Evolutionary conservation across 306 rosid species (phyloP).

Genomic region (Purshia tridentata): DNA sequence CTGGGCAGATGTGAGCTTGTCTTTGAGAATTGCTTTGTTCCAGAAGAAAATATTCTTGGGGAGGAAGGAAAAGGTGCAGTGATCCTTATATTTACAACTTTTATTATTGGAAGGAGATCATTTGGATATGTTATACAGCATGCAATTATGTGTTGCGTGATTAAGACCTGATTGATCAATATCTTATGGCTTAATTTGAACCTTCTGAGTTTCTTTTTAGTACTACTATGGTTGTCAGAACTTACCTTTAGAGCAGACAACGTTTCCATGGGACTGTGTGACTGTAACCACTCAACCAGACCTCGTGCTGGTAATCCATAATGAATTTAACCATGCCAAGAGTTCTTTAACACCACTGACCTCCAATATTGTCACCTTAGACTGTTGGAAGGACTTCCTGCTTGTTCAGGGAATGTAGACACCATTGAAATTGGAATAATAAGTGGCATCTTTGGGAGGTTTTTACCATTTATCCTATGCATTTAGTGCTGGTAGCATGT

Average conservation of each 20-base stretch:
- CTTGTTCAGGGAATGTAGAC: not conserved
- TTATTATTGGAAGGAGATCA: conserved; percentile 10
- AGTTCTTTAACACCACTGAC: not conserved
- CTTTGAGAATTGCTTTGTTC: conserved; percentile 95
- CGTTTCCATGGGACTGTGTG: not conserved
- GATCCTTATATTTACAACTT: conserved; percentile 19
- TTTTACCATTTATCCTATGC: not conserved
- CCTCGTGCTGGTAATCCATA: not conserved
- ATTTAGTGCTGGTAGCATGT: not conserved
- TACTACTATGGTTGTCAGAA: not conserved
- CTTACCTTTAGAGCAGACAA: not conserved
- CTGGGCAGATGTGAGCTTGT: conserved; percentile 91
- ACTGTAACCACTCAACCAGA: not conserved
- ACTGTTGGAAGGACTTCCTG: not conserved
- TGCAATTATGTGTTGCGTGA: not conserved
- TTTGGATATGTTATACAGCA: not conserved
- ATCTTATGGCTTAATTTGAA: not conserved
- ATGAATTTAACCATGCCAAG: not conserved
- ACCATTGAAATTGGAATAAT: not conserved
- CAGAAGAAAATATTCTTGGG: conserved; percentile 90
- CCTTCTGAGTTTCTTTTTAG: not conserved
- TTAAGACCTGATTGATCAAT: not conserved
- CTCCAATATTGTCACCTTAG: not conserved
- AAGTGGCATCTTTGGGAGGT: not conserved
- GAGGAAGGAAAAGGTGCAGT: conserved; percentile 87